These are phyloP conservation scores for Phytophthora boehmeriae DNA, from an alignment of 352 stramenopile species.

Conservation along the genomic window DNA sequence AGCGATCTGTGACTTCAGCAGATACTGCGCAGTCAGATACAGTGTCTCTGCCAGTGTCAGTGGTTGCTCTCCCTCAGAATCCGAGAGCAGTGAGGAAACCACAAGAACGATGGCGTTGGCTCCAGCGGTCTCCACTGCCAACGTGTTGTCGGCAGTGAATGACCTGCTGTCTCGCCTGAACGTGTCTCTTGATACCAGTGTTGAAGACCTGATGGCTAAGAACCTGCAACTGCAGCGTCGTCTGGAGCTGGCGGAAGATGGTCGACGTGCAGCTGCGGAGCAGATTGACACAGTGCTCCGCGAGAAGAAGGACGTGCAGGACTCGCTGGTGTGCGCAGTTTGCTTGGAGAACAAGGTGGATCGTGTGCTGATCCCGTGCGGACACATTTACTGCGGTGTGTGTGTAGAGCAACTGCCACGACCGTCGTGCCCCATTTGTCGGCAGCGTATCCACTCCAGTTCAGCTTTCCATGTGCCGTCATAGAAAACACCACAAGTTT, in stretches of 20 bases:
- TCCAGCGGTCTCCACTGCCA: slow-evolving; percentile 37
- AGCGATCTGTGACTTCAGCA: neutral
- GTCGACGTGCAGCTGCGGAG: slow-evolving; percentile 52
- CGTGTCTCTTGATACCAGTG: slow-evolving; percentile 65
- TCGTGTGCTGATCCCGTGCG: slow-evolving; percentile 81
- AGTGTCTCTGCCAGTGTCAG: slow-evolving; percentile 23
- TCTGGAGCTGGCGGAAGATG: slow-evolving; percentile 68
- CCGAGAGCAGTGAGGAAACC: slow-evolving; percentile 16
- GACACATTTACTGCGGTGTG: slow-evolving; percentile 80
- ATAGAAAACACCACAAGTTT: slow-evolving; percentile 21
- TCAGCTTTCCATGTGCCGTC: slow-evolving; percentile 76
- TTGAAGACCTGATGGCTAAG: slow-evolving; percentile 70
- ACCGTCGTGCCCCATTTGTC: slow-evolving; percentile 73
- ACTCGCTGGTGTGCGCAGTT: slow-evolving; percentile 79
- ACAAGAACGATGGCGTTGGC: slow-evolving; percentile 5
- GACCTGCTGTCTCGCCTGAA: slow-evolving; percentile 75
- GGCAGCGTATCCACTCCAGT: slow-evolving; percentile 59
- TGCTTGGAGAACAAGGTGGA: slow-evolving; percentile 86
- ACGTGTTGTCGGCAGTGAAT: slow-evolving; percentile 79
- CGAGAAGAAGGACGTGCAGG: slow-evolving; percentile 76
- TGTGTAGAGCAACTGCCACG: slow-evolving; percentile 69
- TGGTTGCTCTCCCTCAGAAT: slow-evolving; percentile 27
- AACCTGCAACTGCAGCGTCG: slow-evolving; percentile 66
- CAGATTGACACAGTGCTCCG: slow-evolving; percentile 74
- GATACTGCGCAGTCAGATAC: slow-evolving; percentile 4